Percentiles rank a stretch among this genome's conserved stretches.
phyloP scores from a whole-genome alignment of 352 stramenopile species.

The Phytophthora brassicae region DNA sequence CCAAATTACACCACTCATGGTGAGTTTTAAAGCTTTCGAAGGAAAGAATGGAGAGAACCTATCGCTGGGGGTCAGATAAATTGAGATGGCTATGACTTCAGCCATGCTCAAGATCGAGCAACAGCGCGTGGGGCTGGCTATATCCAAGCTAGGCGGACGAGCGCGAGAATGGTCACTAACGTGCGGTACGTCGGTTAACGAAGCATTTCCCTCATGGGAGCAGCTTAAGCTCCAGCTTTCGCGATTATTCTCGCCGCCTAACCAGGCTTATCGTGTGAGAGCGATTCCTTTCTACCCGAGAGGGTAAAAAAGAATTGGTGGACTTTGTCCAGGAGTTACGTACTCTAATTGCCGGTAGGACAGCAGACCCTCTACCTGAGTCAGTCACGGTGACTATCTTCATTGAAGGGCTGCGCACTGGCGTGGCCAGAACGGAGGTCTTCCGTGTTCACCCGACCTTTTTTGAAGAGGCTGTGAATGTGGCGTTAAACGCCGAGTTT shows the following conservation, averaged over 20 bases:
- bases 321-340: neutral
- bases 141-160: neutral
- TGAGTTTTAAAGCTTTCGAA: neutral
- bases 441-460: no score
- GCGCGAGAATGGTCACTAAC: neutral
- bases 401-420: neutral
- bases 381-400: neutral
- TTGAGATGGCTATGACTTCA: slow-evolving; percentile 22
- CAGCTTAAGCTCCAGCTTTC: no score
- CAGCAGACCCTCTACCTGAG: neutral
- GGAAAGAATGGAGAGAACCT: slow-evolving; percentile 18
- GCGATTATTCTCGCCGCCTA: no score
- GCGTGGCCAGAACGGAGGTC: no score
- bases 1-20: no score
- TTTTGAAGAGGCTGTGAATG: no score
- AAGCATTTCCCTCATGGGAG: no score
- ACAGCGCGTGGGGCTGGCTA: slow-evolving; percentile 6
- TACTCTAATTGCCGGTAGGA: neutral
- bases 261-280: no score
- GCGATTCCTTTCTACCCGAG: no score
- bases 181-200: no score
- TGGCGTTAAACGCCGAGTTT: no score
- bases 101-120: slow-evolving; percentile 7
- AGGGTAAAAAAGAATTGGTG: neutral
- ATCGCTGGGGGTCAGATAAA: slow-evolving; percentile 17